Base-by-base conservation (phyloP, 2,329 filamentous ascomycete species). In the Aspergillus piperis region DNA sequence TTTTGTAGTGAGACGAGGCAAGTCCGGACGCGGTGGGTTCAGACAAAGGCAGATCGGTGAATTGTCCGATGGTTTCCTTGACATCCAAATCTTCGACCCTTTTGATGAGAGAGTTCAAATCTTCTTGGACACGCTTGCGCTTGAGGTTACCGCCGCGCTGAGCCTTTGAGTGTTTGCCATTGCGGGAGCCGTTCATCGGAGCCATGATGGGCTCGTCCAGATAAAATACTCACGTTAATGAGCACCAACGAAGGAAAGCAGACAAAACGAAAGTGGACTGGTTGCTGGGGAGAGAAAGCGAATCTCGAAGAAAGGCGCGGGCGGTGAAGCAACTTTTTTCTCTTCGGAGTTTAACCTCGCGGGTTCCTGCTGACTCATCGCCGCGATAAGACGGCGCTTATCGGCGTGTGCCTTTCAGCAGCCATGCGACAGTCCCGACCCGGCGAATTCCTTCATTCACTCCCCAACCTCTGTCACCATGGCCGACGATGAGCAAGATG, bases 1-100 rank as follows among this genome's bases (percentile, higher is more conserved):
- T 88, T 71, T 93, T 90, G 81, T 94, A 99, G 75, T 98, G 92
- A 11, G 91, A 92, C 42, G 90, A 84, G 65, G 93, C 87, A 63
- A 99, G 86, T 55, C 95, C 95, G 19, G 84, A 84, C 36, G 86
- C 81, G 2, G 95, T 98, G 15, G 91, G 84, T 66, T 88, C 84
- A 56, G 92, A 98, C 58, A 99, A 84, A 15, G 95, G 95, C 0
- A 99, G 84, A 60, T 96, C 88, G 68, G 88, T 83, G 75, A 99
- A 99, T 64, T 85, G 84, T 65, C 87, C 88, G 68, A 84, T 81
- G 15, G 85, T 78, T 64, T 70, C 68, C 55, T 79, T 78, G 62
- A 76, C 68, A 58, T 82, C 77, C 60, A 82, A 73, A 39, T 79
- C 77, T 62, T 77, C 73, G 13, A 82, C 78, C 63, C 73, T 72